Conservation (phyloP, 2,329 filamentous ascomycete genomes). For the Metarhizium robertsii region DNA sequence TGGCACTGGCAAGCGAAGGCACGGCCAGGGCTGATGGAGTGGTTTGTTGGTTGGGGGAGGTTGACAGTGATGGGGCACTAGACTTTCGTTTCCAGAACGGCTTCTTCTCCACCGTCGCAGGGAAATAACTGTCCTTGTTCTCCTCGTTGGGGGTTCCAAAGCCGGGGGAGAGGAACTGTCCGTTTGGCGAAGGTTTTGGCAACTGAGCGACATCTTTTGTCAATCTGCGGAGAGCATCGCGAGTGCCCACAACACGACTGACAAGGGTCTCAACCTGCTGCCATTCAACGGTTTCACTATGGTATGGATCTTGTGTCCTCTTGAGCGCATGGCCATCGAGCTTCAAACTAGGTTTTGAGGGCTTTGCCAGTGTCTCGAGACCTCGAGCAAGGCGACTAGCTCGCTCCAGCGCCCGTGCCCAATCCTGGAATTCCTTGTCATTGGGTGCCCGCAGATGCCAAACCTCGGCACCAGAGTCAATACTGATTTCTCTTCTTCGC, state of each 20-base stretch:
- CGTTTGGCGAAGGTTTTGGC: conserved; percentile 17
- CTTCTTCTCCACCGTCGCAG: conserved; percentile 45
- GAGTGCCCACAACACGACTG: conserved; percentile 74
- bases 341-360: conserved; percentile 17
- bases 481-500: conserved; percentile 80
- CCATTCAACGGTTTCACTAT: conserved; percentile 75
- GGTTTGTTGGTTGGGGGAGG: conserved; percentile 29
- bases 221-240: conserved; percentile 78
- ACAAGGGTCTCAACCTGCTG: conserved; percentile 76
- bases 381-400: conserved; percentile 60
- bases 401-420: conserved; percentile 77
- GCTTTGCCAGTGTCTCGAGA: conserved; percentile 28
- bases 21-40: conserved; percentile 31
- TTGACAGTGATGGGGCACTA: conserved; percentile 40
- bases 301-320: conserved; percentile 22
- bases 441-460: conserved; percentile 88
- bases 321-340: conserved; percentile 17
- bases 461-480: conserved; percentile 92
- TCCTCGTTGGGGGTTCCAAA: conserved; percentile 22
- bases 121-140: conserved; percentile 43
- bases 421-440: conserved; percentile 75
- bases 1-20: conserved; percentile 29
- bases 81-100: conserved; percentile 91
- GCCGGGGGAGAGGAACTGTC: conserved; percentile 30
- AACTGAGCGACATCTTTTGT: conserved; percentile 70